Evolutionary conservation across 768 basidiomycete genomes (phyloP).

Genomic region (Rhizopogon vulgaris): DNA sequence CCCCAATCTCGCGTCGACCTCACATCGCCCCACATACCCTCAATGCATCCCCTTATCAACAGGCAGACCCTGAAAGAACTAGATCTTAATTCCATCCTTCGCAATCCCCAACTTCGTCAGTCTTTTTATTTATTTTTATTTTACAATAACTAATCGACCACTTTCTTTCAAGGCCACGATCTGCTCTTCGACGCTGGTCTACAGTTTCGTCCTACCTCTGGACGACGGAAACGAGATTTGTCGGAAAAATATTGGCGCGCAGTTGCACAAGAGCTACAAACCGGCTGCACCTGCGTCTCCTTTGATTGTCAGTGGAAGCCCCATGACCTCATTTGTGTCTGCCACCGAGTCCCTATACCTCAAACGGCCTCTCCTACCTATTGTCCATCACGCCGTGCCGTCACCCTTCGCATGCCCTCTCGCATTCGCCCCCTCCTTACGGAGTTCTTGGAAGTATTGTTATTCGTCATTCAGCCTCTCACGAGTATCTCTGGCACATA

Average conservation of each 20-base stretch:
- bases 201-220: slow-evolving; percentile 75
- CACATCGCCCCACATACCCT: slow-evolving; percentile 52
- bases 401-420: slow-evolving; percentile 65
- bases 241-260: slow-evolving; percentile 85
- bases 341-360: slow-evolving; percentile 38
- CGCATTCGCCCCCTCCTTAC: slow-evolving; percentile 63
- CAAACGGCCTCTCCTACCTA: slow-evolving; percentile 38
- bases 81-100: slow-evolving; percentile 78
- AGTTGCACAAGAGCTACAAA: slow-evolving; percentile 68
- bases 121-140: slow-evolving; percentile 16
- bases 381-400: slow-evolving; percentile 36
- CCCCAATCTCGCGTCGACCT: slow-evolving; percentile 34
- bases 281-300: slow-evolving; percentile 80
- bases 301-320: slow-evolving; percentile 56
- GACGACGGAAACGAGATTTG: slow-evolving; percentile 63
- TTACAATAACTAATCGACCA: not conserved
- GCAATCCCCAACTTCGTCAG: slow-evolving; percentile 88
- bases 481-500: slow-evolving; percentile 55
- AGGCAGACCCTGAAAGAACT: slow-evolving; percentile 78
- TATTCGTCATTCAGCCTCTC: slow-evolving; percentile 80
- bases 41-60: slow-evolving; percentile 72
- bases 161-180: slow-evolving; percentile 74
- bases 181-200: slow-evolving; percentile 82
- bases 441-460: slow-evolving; percentile 77
- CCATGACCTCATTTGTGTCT: slow-evolving; percentile 50